These are phyloP conservation scores for Amanita molliuscula DNA, from an alignment of 768 basidiomycete species.

Conservation along the genomic window DNA sequence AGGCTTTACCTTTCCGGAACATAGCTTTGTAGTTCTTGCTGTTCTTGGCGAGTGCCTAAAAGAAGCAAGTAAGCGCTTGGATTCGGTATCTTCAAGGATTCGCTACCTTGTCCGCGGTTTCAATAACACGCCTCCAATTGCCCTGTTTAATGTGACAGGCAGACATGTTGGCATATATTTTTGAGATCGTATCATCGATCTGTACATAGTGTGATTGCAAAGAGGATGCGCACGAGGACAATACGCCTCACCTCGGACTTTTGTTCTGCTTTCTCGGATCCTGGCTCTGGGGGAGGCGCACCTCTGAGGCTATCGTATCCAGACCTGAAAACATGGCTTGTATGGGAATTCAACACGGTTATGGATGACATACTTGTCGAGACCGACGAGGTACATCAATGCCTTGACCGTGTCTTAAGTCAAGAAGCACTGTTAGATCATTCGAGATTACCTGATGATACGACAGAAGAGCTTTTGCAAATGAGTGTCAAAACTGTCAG, in stretches of 20 bases:
- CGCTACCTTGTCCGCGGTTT: slow-evolving; percentile 68
- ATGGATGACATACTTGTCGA: slow-evolving; percentile 55
- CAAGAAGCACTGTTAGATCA: background rate
- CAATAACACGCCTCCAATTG: slow-evolving; percentile 71
- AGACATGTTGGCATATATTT: slow-evolving; percentile 79
- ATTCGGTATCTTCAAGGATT: background rate
- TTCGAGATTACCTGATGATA: slow-evolving; percentile 55
- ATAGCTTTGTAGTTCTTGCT: slow-evolving; percentile 68
- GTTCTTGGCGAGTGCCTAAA: slow-evolving; percentile 66
- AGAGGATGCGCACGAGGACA: slow-evolving; percentile 4
- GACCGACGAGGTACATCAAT: slow-evolving; percentile 60
- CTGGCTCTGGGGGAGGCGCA: slow-evolving; percentile 11
- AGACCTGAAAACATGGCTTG: slow-evolving; percentile 26
- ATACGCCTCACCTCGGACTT: slow-evolving; percentile 48
- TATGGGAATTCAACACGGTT: background rate
- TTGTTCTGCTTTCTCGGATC: slow-evolving; percentile 29
- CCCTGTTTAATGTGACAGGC: slow-evolving; percentile 73
- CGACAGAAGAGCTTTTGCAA: slow-evolving; percentile 43
- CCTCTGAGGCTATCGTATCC: slow-evolving; percentile 41
- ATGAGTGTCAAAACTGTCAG: slow-evolving; percentile 1
- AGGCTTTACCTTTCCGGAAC: slow-evolving; percentile 73
- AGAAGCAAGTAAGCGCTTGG: background rate
- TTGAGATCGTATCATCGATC: slow-evolving; percentile 70
- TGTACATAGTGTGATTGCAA: slow-evolving; percentile 16
- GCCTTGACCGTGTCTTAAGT: slow-evolving; percentile 28